Evolutionary conservation across 2,329 filamentous ascomycete genomes (phyloP).

Genomic region (Tolypocladium capitatum): DNA sequence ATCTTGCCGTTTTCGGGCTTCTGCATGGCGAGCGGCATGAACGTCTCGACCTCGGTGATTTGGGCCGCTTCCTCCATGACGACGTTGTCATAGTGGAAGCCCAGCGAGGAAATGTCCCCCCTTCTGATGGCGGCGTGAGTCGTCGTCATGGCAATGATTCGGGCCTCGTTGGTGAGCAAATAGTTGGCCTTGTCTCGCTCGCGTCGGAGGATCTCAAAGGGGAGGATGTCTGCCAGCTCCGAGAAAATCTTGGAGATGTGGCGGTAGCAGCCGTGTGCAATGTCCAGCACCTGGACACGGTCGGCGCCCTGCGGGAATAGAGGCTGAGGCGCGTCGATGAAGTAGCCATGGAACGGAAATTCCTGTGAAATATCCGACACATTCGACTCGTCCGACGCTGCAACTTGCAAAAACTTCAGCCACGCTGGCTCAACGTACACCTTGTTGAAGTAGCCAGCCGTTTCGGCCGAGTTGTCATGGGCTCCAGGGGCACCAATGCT

Average conservation of each 20-base stretch:
- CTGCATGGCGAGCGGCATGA: constrained; percentile 89
- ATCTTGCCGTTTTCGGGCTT: constrained; percentile 60
- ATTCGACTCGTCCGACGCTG: constrained; percentile 41
- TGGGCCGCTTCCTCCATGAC: constrained; percentile 98
- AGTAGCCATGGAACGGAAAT: constrained; percentile 85
- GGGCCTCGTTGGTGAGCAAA: constrained; percentile 85
- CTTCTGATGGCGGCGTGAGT: constrained; percentile 93
- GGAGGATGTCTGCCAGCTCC: constrained; percentile 82
- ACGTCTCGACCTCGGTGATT: constrained; percentile 94
- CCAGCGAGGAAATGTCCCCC: constrained; percentile 78
- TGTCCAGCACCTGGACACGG: constrained; percentile 56
- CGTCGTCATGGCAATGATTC: constrained; percentile 96
- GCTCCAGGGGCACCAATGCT: constrained; percentile 81
- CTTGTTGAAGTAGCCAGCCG: constrained; percentile 88
- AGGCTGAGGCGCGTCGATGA: constrained; percentile 74
- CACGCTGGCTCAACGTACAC: constrained; percentile 84
- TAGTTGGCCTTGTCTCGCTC: constrained; percentile 94
- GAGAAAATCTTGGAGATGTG: constrained; percentile 86
- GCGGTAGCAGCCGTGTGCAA: constrained; percentile 71
- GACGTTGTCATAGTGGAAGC: constrained; percentile 95
- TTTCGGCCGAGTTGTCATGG: constrained; percentile 94
- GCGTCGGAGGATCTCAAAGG: constrained; percentile 84
- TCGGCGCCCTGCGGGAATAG: constrained; percentile 58
- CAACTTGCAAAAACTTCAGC: constrained; percentile 59
- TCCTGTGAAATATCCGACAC: constrained; percentile 50